Conservation (phyloP, 495 filamentous ascomycete genomes). For the Chaetomium cochliodes region DNA sequence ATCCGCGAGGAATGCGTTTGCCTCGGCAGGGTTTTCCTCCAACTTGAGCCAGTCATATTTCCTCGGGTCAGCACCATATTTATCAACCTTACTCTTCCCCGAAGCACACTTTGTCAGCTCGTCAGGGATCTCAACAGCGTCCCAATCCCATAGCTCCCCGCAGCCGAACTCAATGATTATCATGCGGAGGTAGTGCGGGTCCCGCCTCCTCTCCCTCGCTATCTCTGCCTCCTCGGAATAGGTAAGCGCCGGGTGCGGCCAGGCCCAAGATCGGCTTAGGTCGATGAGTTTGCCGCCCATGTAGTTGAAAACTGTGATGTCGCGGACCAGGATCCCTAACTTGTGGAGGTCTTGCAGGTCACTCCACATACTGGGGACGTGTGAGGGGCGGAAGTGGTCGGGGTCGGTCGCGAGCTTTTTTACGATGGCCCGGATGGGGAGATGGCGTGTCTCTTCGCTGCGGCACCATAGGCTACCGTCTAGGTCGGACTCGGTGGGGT, state of each 20-base stretch:
- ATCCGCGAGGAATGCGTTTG: too few species aligned
- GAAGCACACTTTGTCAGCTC: background rate
- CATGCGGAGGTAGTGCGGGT: background rate
- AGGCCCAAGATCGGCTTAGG: constrained; percentile 25
- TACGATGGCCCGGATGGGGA: constrained; percentile 21
- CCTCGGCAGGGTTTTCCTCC: background rate
- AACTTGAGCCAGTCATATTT: constrained; percentile 6
- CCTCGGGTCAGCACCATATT: background rate
- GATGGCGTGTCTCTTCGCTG: background rate
- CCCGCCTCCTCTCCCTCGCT: background rate
- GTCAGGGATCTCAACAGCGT: background rate
- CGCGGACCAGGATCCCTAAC: constrained; percentile 20
- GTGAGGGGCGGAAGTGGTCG: background rate
- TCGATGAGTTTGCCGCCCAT: constrained; percentile 22
- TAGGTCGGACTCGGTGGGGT: too few species aligned
- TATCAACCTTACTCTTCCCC: background rate
- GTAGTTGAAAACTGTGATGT: constrained; percentile 20
- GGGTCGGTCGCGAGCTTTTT: constrained; percentile 15
- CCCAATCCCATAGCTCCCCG: background rate
- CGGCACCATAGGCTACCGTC: background rate
- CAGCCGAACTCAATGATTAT: too few species aligned
- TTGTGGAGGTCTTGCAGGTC: constrained; percentile 17
- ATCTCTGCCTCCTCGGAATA: background rate
- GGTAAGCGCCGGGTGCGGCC: background rate
- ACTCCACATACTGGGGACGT: constrained; percentile 10